Evolutionary conservation across 495 filamentous ascomycete genomes (phyloP).

Genomic region (Daldinia vernicosa): DNA sequence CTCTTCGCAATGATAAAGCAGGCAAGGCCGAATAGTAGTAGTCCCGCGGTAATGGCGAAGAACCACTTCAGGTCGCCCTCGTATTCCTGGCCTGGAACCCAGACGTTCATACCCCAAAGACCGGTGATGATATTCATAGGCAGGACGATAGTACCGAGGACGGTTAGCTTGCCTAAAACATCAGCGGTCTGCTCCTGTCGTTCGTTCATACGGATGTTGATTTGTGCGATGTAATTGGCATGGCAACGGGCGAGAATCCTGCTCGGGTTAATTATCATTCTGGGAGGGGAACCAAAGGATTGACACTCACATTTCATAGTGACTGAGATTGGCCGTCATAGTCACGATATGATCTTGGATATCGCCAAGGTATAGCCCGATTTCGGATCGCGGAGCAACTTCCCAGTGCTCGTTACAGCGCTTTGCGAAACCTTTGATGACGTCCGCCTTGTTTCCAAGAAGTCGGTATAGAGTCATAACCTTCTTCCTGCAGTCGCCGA

Average conservation of each 20-base stretch:
- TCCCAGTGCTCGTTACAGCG: conserved; percentile 98
- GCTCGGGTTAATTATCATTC: conserved; percentile 32
- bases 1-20: conserved; percentile 87
- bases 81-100: conserved; percentile 85
- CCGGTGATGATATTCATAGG: conserved; percentile 99
- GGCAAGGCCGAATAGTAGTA: conserved; percentile 78
- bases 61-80: conserved; percentile 67
- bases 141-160: conserved; percentile 94
- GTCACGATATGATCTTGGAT: conserved; percentile 99
- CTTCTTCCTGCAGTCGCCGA: conserved; percentile 94
- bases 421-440: conserved; percentile 99
- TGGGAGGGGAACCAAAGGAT: not conserved
- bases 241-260: conserved; percentile 93
- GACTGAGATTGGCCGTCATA: conserved; percentile 92
- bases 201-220: conserved; percentile 97
- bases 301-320: conserved; percentile 87
- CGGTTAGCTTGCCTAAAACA: conserved; percentile 92
- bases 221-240: conserved; percentile 90
- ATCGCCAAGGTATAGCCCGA: conserved; percentile 94
- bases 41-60: conserved; percentile 72
- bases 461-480: conserved; percentile 95
- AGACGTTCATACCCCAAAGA: conserved; percentile 99
- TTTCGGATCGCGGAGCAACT: conserved; percentile 92
- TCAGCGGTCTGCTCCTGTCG: conserved; percentile 95
- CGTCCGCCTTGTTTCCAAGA: conserved; percentile 96